Evolutionary conservation across 176 grass and related monocot genomes (phyloP), one percentile per base, ranked within the genome.

Genomic region (Canna indica): DNA sequence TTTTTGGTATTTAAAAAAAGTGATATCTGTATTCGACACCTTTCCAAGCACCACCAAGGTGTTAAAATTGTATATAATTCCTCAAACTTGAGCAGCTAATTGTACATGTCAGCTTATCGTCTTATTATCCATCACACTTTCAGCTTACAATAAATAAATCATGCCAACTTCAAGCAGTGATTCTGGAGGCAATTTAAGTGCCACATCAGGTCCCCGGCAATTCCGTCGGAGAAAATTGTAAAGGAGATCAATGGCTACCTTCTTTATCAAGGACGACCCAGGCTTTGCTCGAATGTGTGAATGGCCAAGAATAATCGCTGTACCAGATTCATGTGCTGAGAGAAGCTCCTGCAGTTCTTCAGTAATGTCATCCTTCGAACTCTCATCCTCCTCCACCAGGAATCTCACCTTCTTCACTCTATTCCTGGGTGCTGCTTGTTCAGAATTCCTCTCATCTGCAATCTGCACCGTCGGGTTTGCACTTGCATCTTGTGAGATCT

Each of bases 131-230:
- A n/a, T n/a, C n/a, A n/a, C n/a, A n/a, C n/a, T 18, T 71, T 53
- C 69, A 24, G 16, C 29, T 53, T 34, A 71, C 30, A 71, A 24
- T 13, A 53, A 27, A 71, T 71, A 71, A 12, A 71, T 28, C 69
- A 71, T 35, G 7, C 69, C 47, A n/a, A 71, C 69, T 71, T 71
- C 69, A 36, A 71, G 69, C 44, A 71, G 69, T 13, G 69, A 71
- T 22, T 48, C 47, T 52, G 69, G 69, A 54, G 69, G 69, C 27
- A 71, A 10, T 71, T 45, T 18, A 10, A 71, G 69, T 15, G 69
- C 46, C 69, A 71, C 69, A 3, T 71, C 31, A 5, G 69, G 69
- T 36, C 69, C 47, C 29, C 69, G 69, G 31, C 69, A 71, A 71
- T 71, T 71, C 69, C 47, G 45, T 14, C 47, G 45, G 18, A 71